These are phyloP conservation scores for Lactarius hengduanensis DNA, from an alignment of 768 basidiomycete genomes.

Conservation along the genomic window DNA sequence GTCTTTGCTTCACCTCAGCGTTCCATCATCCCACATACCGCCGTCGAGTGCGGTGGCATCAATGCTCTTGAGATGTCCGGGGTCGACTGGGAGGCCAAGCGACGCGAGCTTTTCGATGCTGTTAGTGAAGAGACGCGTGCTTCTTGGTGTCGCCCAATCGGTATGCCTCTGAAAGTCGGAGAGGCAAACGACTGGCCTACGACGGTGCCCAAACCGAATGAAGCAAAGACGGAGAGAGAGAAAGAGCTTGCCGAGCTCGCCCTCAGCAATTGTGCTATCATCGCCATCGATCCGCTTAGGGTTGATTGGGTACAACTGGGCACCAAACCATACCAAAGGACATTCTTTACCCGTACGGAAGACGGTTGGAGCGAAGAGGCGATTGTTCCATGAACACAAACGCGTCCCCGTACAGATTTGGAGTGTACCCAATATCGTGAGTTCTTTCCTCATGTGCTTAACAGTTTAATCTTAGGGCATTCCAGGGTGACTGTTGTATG, in stretches of 20 bases:
- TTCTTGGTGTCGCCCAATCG: conserved; percentile 66
- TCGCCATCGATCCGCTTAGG: conserved; percentile 66
- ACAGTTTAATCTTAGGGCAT: not conserved
- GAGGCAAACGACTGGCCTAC: conserved; percentile 63
- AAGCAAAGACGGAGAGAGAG: conserved; percentile 41
- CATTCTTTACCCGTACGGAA: conserved; percentile 47
- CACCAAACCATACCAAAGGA: conserved; percentile 56
- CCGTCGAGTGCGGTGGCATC: conserved; percentile 26
- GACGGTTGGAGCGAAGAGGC: conserved; percentile 57
- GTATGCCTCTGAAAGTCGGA: conserved; percentile 50
- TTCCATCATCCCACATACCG: conserved; percentile 39
- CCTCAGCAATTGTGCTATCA: conserved; percentile 64
- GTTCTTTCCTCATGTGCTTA: not conserved
- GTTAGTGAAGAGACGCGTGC: conserved; percentile 67
- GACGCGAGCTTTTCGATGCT: conserved; percentile 55
- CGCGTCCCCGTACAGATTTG: not conserved
- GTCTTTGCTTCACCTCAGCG: conserved; percentile 53
- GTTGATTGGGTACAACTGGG: conserved; percentile 70
- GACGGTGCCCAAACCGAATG: conserved; percentile 47
- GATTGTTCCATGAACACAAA: conserved; percentile 53
- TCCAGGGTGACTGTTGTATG: not conserved
- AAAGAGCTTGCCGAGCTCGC: conserved; percentile 52
- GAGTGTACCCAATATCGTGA: conserved; percentile 2
- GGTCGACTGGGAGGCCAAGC: conserved; percentile 67
- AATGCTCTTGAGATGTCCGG: conserved; percentile 27